These are phyloP conservation scores for Acanthamoeba rhysodes DNA, from an alignment of 208 protist species.

Conservation along the genomic window DNA sequence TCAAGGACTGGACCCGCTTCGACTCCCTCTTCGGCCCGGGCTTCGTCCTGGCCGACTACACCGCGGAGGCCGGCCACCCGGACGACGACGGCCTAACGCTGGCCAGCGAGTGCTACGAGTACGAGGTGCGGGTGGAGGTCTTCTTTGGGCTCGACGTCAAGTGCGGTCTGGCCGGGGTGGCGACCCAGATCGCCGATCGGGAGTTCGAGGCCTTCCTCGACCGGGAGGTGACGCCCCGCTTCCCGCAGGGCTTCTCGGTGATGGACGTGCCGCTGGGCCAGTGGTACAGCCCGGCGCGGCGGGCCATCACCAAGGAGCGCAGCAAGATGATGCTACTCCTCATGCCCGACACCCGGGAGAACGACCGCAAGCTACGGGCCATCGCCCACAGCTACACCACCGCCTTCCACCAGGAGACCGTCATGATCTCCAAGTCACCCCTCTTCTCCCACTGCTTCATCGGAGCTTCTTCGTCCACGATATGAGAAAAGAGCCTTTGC, in stretches of 20 bases:
- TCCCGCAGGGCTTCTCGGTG: constrained; percentile 25
- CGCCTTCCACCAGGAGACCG: background rate
- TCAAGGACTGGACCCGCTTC: constrained; percentile 8
- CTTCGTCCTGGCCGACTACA: background rate
- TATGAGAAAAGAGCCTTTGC: too few species aligned
- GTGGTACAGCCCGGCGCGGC: background rate
- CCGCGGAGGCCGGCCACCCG: background rate
- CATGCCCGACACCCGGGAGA: constrained; percentile 7
- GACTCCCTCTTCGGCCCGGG: background rate
- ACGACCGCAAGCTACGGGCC: constrained; percentile 24
- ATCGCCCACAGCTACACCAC: constrained; percentile 28
- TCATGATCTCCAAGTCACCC: constrained; percentile 19
- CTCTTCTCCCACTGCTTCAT: constrained; percentile 20
- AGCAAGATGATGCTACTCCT: constrained; percentile 15
- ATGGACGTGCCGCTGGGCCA: constrained; percentile 14
- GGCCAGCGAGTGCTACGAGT: background rate
- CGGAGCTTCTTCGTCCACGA: background rate
- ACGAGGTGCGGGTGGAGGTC: constrained; percentile 27
- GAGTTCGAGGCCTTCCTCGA: background rate
- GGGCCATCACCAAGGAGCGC: constrained; percentile 14
- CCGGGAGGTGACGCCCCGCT: constrained; percentile 12
- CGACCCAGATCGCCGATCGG: background rate
- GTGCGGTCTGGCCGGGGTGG: background rate
- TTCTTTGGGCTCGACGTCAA: constrained; percentile 15
- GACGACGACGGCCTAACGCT: background rate